A percentile compares a stretch with the other conserved stretches of the same genome.
phyloP scores from a whole-genome alignment of 106 monocot genomes.

The Dendrobium chrysotoxum region DNA sequence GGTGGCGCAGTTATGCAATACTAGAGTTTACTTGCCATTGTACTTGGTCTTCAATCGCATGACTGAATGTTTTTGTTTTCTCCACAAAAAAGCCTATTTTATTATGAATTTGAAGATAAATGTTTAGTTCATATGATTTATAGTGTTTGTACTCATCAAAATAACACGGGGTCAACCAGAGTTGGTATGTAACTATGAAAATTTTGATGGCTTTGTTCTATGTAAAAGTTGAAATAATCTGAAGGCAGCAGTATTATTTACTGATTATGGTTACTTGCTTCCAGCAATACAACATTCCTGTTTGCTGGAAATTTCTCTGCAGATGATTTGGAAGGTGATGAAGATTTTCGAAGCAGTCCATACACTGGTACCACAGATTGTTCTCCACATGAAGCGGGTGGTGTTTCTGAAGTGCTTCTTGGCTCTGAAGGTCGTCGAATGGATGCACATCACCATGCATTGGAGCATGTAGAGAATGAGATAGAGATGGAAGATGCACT shows the following conservation, averaged over 20 bases:
- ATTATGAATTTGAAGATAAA: background rate
- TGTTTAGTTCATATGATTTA: background rate
- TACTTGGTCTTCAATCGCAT: background rate
- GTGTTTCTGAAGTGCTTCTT: slow-evolving; percentile 4
- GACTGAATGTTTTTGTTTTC: background rate
- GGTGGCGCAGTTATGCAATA: background rate
- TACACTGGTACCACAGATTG: slow-evolving; percentile 16
- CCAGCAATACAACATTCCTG: slow-evolving; percentile 74
- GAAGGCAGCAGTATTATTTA: background rate
- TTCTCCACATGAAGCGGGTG: slow-evolving; percentile 27
- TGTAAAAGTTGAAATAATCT: background rate
- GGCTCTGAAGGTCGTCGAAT: slow-evolving; percentile 10
- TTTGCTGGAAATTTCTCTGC: slow-evolving; percentile 50
- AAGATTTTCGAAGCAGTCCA: slow-evolving; percentile 38
- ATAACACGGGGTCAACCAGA: background rate
- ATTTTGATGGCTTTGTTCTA: background rate
- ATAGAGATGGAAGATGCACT: slow-evolving; percentile 75
- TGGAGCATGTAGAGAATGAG: slow-evolving; percentile 58
- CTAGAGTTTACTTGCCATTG: background rate
- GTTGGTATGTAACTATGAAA: background rate
- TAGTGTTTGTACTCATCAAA: too few relatives aligned
- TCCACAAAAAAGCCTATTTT: background rate
- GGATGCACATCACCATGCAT: slow-evolving; percentile 27
- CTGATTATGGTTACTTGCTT: slow-evolving; percentile 8
- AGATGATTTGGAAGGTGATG: slow-evolving; percentile 66